Evolutionary conservation across 257 asterid genomes (phyloP), one percentile per base, ranked within the genome.

Genomic region (Solanum acaule): DNA sequence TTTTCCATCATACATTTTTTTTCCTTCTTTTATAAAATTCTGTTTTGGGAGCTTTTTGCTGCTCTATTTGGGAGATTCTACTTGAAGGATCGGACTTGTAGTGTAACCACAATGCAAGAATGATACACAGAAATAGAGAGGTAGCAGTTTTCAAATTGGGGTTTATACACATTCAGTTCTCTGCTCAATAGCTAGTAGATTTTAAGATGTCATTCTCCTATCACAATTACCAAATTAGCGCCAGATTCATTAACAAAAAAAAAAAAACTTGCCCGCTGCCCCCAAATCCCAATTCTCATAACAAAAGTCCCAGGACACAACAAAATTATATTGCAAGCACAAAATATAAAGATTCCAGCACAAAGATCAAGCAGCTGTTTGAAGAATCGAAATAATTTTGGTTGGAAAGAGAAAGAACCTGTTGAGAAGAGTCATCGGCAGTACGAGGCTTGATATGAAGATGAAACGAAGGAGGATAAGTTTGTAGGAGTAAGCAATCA

Each of bases 361-460:
- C 63, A 52, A 20, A 52, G n/a, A 52, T 52, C 63, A 52, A 52
- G 6, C 63, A 52, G 63, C 1, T 52, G 16, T 44, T 44, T 44
- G 52, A 44, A 44, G 52, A 46, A 46, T 46, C 56, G 6, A 52
- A 52, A 52, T 16, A 52, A 52, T 16, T 52, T 18, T 49, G 27
- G 23, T 52, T 52, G 63, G 84, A 40, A 31, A 46, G 31, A 35
- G 18, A 46, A 44, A 0, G 65, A 42, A 79, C 99, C 98, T 96
- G 98, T 88, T 94, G 95, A 89, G 98, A 94, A 85, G 95, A 94
- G 84, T 93, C 92, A 23, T 93, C 98, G 89, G 98, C 99, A 12
- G 99, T 96, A 61, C 98, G 98, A 68, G 98, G 99, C 87, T 89
- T 92, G 72, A 96, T 94, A 91, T 93, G 98, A 68, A 95, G 91